Evolutionary conservation across 164 flowering plant species (phyloP), one percentile per base, ranked within the genome.

Genomic region (Stephania japonica): DNA sequence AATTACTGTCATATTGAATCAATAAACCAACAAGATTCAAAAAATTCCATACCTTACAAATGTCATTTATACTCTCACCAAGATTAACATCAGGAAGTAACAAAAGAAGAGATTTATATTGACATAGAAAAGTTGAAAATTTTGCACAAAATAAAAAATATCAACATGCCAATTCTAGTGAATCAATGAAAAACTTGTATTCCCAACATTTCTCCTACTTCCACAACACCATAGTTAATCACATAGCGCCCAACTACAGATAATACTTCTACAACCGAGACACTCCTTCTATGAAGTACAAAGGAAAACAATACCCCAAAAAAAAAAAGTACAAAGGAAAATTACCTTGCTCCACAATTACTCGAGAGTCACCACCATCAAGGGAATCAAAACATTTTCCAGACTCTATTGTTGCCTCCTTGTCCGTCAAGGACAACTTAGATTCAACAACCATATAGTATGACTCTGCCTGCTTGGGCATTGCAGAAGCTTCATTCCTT

Each of bases 401-500:
- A 0, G 75, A 70, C 49, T 68, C 68, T 49, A 42, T 67, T 47
- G 67, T 64, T n/a, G 73, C 59, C 72, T 68, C 74, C 49, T 72
- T 80, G 70, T 82, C 83, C 65, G 73, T 63, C 41, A 78, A 75
- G 73, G 77, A 73, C 69, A 83, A 72, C 76, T 81, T 77, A 61
- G 83, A 76, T 75, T 79, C 83, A 73, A 92, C 83, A 71, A 75
- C 75, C 71, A 61, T 47, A 43, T 41, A 49, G 75, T 69, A 76
- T 42, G 84, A 82, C 68, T 85, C 85, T 26, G 86, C 87, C 75
- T 86, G 78, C 64, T 77, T 38, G 21, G 86, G 85, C 83, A 94
- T 71, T 44, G 79, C 69, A 78, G 53, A 44, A 42, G 94, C 93
- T 79, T 92, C 98, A 16, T 68, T 85, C 77, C 85, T 90, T 68